Base-by-base conservation (phyloP, 352 stramenopile genomes). In the Globisporangium spinosum region DNA sequence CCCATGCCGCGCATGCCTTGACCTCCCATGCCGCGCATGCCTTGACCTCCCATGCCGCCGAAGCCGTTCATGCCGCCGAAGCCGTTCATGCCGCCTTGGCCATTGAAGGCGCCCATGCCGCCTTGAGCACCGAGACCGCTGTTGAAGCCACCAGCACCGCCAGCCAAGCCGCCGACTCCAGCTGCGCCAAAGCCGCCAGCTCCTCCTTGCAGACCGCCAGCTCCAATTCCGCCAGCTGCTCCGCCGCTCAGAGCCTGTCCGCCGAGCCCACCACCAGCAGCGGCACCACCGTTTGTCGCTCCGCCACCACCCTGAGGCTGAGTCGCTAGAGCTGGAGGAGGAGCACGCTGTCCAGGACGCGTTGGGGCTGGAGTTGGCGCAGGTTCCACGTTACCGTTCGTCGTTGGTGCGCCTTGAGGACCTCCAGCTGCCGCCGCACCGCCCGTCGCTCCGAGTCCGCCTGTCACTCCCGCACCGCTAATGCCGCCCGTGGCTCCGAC, bases 331-430 rank as follows among this genome's bases (percentile, higher is more conserved):
- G 25, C 40, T 57, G 35, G 40, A 17, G 35, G 40, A 23, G 40
- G 17, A 40, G 58, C 22, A 5, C 40, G 58, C 38, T 64, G 58
- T 45, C 58, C 58, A 17, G 25, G 58, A 57, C 58, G 58, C 6
- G 58, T 64, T 5, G 58, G 40, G 2, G 58, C 58, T 56, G 58
- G 58, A n/a, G 58, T 64, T 38, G 58, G 58, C 10, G 25, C 40
- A n/a, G 40, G 15, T 25, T 15, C 58, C 9, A 4, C 29, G 34
- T 22, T 45, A 12, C 29, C 34, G 12, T 2, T 49, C 23, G 56
- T 23, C 15, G 56, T 27, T 27, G 56, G n/a, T 29, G 32, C 32
- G 3, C 22, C 22, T 15, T 64, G 38, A 25, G 25, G 17, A 20
- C 27, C 27, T 25, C 54, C 40, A 20, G 13, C 23, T 9, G 38